Evolutionary conservation across 2,329 filamentous ascomycete genomes (phyloP), one percentile per base, ranked within the genome.

Genomic region (Fusarium clavum): DNA sequence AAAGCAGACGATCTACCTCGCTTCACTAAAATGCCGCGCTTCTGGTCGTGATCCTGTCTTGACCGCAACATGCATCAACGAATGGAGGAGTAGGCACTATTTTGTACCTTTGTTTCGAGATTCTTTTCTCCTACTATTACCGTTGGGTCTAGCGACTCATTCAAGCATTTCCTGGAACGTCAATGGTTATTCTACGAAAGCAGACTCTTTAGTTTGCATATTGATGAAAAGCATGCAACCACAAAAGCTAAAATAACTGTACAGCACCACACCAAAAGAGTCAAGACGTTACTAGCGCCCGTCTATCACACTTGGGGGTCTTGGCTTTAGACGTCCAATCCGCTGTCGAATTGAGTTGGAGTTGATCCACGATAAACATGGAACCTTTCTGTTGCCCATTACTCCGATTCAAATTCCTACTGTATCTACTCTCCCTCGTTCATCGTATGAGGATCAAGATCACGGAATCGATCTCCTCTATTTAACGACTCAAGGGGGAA

Each of bases 251-350:
- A 38, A 38, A n/a, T 38, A 38, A 38, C 34, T n/a, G 34, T 38
- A 25, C 38, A 60, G 61, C 44, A 64, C 58, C 59, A 71, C 61
- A 70, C 43, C 65, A 67, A 56, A 57, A 61, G 65, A 67, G 66
- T 61, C 61, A 68, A 64, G 62, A 61, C 66, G 62, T 64, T 72
- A 46, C 48, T 70, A 72, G 70, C 58, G 58, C 62, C 70, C 69
- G 61, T 72, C 69, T 47, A 72, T 67, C 62, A 57, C 58, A 43
- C 27, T 40, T 32, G 16, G 11, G 11, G n/a, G 48, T 52, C 48
- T 52, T 41, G 48, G 48, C 48, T 24, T 25, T 22, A 22, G 14
- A 38, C 18, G 18, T 38, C 34, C 34, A 38, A 38, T n/a, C 24
- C 25, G 14, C 24, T 30, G 32, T 58, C 48, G 27, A 34, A n/a